phyloP scores from a whole-genome alignment of 257 asterid species.

The Solanum neorickii region DNA sequence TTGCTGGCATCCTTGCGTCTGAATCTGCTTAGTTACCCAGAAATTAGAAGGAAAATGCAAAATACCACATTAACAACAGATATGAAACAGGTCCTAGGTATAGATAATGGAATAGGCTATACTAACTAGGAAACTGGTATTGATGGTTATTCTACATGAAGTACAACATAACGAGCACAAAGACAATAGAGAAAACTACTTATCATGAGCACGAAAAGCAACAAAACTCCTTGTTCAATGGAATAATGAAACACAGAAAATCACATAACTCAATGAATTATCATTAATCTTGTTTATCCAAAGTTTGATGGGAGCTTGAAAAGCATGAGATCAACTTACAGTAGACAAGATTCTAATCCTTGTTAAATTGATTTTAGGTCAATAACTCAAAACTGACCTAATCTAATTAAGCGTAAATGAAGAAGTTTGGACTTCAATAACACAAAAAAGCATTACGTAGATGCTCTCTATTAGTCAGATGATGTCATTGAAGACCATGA shows the following conservation, averaged over 20 bases:
- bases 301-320: neutral
- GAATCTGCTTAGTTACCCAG: slow-evolving; percentile 37
- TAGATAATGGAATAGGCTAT: neutral
- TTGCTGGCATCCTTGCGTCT: slow-evolving; percentile 69
- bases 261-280: neutral
- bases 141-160: neutral
- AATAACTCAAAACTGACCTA: neutral
- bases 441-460: neutral
- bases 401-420: neutral
- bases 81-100: neutral
- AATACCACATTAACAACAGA: neutral
- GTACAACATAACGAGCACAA: neutral
- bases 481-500: neutral
- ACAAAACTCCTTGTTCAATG: neutral
- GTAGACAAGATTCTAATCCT: neutral
- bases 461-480: neutral
- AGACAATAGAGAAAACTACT: neutral
- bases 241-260: neutral
- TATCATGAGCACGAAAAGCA: neutral
- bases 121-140: neutral
- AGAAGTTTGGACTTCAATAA: neutral
- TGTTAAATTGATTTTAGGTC: neutral
- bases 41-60: neutral
- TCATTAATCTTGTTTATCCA: neutral
- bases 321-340: neutral